Evolutionary conservation across 2,329 filamentous ascomycete species (phyloP).

Genomic region (Colletotrichum sansevieriae): DNA sequence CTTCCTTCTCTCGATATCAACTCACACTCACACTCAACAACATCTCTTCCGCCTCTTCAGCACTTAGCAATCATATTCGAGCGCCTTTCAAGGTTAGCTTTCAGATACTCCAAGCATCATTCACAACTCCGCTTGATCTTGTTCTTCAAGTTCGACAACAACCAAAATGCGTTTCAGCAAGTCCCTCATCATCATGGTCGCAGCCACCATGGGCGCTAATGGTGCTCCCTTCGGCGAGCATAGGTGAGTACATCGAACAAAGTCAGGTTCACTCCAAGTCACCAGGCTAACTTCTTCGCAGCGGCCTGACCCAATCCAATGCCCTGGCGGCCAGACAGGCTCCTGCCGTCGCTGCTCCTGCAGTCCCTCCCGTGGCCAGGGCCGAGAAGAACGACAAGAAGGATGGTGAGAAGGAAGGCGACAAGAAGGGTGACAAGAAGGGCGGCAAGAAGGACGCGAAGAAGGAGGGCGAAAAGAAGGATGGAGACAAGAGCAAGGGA

Average conservation of each 20-base stretch:
- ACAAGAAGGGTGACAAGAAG: neutral
- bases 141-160: neutral
- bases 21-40: constrained; percentile 13
- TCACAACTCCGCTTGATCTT: neutral
- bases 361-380: neutral
- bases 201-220: constrained; percentile 36
- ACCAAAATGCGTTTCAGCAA: constrained; percentile 38
- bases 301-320: constrained; percentile 22
- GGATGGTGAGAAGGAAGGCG: neutral
- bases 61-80: neutral
- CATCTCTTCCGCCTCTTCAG: constrained; percentile 5
- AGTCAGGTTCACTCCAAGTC: too few relatives aligned
- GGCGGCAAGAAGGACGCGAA: neutral
- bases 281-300: neutral
- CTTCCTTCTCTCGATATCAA: neutral
- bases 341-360: constrained; percentile 11
- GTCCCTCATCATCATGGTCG: constrained; percentile 39
- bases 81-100: neutral
- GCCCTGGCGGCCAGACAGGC: constrained; percentile 10
- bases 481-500: neutral
- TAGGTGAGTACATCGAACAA: constrained; percentile 1
- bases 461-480: neutral
- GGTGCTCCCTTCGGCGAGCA: constrained; percentile 35
- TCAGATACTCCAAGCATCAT: neutral
- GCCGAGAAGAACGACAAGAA: constrained; percentile 14